phyloP scores from a whole-genome alignment of 2,329 filamentous ascomycete species.

The Botrytis hyacinthi region DNA sequence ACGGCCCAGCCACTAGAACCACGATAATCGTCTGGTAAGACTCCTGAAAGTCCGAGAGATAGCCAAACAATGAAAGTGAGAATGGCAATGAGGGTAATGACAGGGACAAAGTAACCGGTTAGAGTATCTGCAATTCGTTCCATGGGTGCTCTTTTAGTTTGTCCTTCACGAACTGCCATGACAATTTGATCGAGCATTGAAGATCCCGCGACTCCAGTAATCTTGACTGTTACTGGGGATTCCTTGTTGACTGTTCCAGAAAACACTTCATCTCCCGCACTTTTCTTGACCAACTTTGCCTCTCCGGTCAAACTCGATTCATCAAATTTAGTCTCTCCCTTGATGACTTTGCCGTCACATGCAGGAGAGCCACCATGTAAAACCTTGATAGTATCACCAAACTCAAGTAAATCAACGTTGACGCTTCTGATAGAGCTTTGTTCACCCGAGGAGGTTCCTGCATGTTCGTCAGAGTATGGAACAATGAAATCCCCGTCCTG shows the following conservation, averaged over 20 bases:
- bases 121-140: slow-evolving; percentile 71
- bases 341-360: slow-evolving; percentile 69
- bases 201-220: slow-evolving; percentile 63
- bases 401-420: slow-evolving; percentile 61
- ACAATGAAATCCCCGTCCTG: slow-evolving; percentile 51
- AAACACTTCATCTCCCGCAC: slow-evolving; percentile 61
- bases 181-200: slow-evolving; percentile 83
- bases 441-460: slow-evolving; percentile 1
- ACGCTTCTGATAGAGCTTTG: slow-evolving; percentile 26
- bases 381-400: slow-evolving; percentile 71
- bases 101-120: slow-evolving; percentile 74
- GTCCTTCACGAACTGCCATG: slow-evolving; percentile 71
- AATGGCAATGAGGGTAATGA: slow-evolving; percentile 67
- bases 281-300: slow-evolving; percentile 65
- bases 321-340: slow-evolving; percentile 70
- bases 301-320: slow-evolving; percentile 88
- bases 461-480: slow-evolving; percentile 33
- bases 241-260: slow-evolving; percentile 74
- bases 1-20: slow-evolving; percentile 60
- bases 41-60: slow-evolving; percentile 56
- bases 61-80: slow-evolving; percentile 73
- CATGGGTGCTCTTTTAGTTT: slow-evolving; percentile 71
- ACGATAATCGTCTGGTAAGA: slow-evolving; percentile 56
- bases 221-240: slow-evolving; percentile 57
- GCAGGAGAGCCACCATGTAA: slow-evolving; percentile 80